Evolutionary conservation across 1,139 yeast species (phyloP), one percentile per base, ranked within the genome.

Genomic region (Wickerhamomyces sp.): DNA sequence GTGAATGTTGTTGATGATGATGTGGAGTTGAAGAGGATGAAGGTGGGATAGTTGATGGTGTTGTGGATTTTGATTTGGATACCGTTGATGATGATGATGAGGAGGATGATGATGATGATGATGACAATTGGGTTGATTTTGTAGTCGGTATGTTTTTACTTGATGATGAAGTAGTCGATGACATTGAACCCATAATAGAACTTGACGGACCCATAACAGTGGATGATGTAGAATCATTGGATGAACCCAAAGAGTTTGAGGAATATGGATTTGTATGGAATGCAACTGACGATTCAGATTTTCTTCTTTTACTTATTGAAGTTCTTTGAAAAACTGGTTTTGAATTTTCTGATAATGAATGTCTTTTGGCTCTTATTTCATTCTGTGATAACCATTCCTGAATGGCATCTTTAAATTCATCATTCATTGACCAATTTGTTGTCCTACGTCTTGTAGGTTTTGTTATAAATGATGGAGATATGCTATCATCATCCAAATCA

Each of bases 371-470:
- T 29, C 40, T 47, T 27, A 35, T 40, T 39, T 56, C 55, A 34
- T 49, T 55, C 40, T 57, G 52, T n/a, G 41, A 45, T 15, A 54
- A 43, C 57, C 58, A 56, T 8, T 44, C 48, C 7, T 46, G 51
- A n/a, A 56, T 53, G 3, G 55, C 58, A 33, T 46, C 42, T 27
- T 56, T 50, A 13, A 56, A 46, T 27, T 56, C 60, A 26, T 53
- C 56, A 39, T 53, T 55, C 52, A 53, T 54, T 10, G 48, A 43
- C 61, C 59, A 55, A 29, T 47, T 52, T n/a, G 27, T 36, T 8
- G 32, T 10, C 6, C n/a, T 36, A 18, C 23, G 23, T 29, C 32
- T 36, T 23, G 39, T 13, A 9, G 9, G 27, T 35, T 10, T 10
- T 36, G 8, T 13, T 2, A 6, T 29, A 6, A 11, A 9, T 29